Evolutionary conservation across 768 basidiomycete species (phyloP).

Genomic region (Phylloporus arenicola): DNA sequence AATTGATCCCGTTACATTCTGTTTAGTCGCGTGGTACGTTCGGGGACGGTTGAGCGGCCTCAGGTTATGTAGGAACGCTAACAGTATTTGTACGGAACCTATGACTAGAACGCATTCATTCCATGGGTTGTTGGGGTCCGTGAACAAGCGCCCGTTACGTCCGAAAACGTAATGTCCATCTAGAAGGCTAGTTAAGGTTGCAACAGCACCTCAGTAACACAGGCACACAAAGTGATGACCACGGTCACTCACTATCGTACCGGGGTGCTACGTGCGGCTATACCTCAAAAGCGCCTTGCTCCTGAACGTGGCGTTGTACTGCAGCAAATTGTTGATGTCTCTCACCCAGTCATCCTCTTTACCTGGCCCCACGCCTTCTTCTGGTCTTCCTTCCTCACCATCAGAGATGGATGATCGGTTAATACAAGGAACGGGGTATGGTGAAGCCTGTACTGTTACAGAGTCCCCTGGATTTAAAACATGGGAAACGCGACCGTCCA

Average conservation of each 20-base stretch:
- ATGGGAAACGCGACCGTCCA: conserved; percentile 88
- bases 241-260: conserved; percentile 11
- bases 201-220: conserved; percentile 1
- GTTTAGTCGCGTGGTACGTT: background rate
- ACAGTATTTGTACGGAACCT: background rate
- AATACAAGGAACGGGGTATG: conserved; percentile 89
- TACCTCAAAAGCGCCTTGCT: conserved; percentile 81
- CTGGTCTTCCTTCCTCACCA: conserved; percentile 36
- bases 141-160: background rate
- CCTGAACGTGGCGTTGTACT: conserved; percentile 92
- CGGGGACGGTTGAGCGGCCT: background rate
- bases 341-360: conserved; percentile 95
- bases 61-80: background rate
- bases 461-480: conserved; percentile 80
- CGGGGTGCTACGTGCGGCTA: conserved; percentile 39
- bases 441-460: conserved; percentile 78
- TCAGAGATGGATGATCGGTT: conserved; percentile 76
- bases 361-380: conserved; percentile 68
- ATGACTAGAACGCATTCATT: conserved; percentile 1
- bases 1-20: background rate
- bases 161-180: conserved; percentile 1
- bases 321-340: conserved; percentile 90
- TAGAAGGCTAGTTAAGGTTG: background rate
- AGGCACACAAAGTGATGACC: background rate
- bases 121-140: background rate